Conservation (phyloP, 2,329 filamentous ascomycete species). For the Madurella fahalii region DNA sequence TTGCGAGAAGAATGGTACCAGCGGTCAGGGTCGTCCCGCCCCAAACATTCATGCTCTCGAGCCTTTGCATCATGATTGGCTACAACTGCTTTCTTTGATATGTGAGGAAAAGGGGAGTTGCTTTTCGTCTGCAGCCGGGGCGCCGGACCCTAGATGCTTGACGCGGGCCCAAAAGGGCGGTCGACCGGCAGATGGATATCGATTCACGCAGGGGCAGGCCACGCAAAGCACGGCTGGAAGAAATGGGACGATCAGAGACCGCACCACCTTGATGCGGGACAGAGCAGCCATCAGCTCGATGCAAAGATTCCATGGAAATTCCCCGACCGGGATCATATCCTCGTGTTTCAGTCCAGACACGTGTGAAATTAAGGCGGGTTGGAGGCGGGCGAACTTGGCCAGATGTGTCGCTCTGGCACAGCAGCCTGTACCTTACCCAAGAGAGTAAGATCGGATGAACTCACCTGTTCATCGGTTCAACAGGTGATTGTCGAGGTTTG, state of each 20-base stretch:
- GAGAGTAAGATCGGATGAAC: background rate
- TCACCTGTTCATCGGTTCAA: background rate
- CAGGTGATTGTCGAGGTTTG: too few relatives aligned
- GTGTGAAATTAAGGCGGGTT: background rate
- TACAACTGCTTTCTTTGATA: background rate
- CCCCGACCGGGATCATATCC: background rate
- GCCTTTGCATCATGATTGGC: constrained; percentile 16
- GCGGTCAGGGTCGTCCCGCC: too few relatives aligned
- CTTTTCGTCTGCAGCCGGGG: too few relatives aligned
- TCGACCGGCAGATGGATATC: background rate
- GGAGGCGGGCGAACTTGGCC: background rate
- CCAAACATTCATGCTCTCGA: constrained; percentile 5
- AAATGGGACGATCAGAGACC: too few relatives aligned
- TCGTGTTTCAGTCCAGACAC: background rate
- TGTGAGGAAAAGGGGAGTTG: constrained; percentile 23
- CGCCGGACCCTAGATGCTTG: background rate
- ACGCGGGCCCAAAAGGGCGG: constrained; percentile 1
- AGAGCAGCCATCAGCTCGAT: background rate
- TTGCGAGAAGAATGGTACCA: too few relatives aligned
- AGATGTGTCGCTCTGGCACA: background rate
- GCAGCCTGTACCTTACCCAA: too few relatives aligned
- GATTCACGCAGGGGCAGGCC: background rate
- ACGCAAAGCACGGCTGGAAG: too few relatives aligned
- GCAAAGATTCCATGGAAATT: background rate
- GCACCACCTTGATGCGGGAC: too few relatives aligned